phyloP scores from a whole-genome alignment of 768 basidiomycete species.

The Candolleomyces aberdarensis region DNA sequence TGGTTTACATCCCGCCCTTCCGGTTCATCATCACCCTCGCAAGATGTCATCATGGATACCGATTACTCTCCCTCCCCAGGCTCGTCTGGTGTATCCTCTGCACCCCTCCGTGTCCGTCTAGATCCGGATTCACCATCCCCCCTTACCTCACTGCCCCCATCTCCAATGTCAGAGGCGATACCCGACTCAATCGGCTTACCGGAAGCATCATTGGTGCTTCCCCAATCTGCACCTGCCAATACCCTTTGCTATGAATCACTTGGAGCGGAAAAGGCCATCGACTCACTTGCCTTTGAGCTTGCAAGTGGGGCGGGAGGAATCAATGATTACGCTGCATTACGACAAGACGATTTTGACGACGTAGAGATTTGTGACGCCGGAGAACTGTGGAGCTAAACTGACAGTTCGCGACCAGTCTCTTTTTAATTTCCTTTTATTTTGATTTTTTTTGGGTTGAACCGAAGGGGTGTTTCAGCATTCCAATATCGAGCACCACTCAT shows the following conservation, averaged over 20 bases:
- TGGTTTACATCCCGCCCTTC: constrained; percentile 7
- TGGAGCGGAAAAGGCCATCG: constrained; percentile 25
- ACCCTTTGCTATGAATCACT: constrained; percentile 18
- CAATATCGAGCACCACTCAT: background rate
- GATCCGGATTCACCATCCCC: background rate
- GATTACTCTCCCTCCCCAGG: background rate
- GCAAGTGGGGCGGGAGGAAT: constrained; percentile 26
- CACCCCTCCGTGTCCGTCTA: background rate
- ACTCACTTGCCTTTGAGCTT: constrained; percentile 21
- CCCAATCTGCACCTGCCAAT: background rate
- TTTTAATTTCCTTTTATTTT: background rate
- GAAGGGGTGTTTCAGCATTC: too few species aligned
- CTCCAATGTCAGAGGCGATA: background rate
- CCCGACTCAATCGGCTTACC: constrained; percentile 18
- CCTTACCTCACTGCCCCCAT: background rate
- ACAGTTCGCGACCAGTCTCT: background rate
- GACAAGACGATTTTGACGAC: background rate
- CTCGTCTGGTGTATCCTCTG: background rate
- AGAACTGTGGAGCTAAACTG: constrained; percentile 21
- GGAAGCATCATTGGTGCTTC: background rate
- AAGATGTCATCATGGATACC: constrained; percentile 1
- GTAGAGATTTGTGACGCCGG: constrained; percentile 24
- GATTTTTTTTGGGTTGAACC: background rate
- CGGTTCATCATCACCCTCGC: constrained; percentile 5
- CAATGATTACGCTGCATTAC: constrained; percentile 30